Base-by-base conservation (phyloP, 2,329 filamentous ascomycete species). In the Didymella glomerata region DNA sequence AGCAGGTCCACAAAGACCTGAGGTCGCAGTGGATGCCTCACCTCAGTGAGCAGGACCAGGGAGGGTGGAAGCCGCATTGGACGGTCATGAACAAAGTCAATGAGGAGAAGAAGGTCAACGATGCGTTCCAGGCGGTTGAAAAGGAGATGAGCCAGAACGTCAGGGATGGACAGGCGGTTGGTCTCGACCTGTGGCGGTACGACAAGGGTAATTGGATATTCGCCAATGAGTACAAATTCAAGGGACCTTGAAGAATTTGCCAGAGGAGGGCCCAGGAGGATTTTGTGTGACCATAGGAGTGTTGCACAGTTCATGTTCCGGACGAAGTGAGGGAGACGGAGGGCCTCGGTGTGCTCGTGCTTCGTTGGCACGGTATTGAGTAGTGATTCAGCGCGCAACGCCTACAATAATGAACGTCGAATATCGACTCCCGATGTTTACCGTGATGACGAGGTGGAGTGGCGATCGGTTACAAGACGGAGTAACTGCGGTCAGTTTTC, bases 71-170 rank as follows among this genome's bases (percentile, higher is more conserved):
- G 7, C 73, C 78, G 9, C 80, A 81, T 51, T 82, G 79, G 71
- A 82, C 79, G 11, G 73, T 81, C 16, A 81, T 81, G 80, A 81
- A 81, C 56, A 81, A 81, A 61, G 79, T 79, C 3, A 74, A 78
- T 38, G 77, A 80, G n/a, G 74, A 78, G 52, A 62, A 66, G 14
- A 74, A 73, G 44, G 77, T 81, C 0, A 57, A 69, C 22, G 65
- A 68, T 18, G 75, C 78, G n/a, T 75, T 78, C 51, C 68, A 72
- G 9, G 74, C 78, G 16, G 65, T 80, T 20, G 60, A 69, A 32
- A 57, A 64, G 28, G 69, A 67, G 16, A 11, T 80, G 66, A 69
- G 66, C 14, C 66, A 70, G 36, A 65, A 75, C 27, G 67, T 67
- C 3, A 69, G 73, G 50, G 66, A 68, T 30, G 79, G 79, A 0